Evolutionary conservation across 2,329 filamentous ascomycete species (phyloP).

Genomic region (Colletotrichum endophyticum): DNA sequence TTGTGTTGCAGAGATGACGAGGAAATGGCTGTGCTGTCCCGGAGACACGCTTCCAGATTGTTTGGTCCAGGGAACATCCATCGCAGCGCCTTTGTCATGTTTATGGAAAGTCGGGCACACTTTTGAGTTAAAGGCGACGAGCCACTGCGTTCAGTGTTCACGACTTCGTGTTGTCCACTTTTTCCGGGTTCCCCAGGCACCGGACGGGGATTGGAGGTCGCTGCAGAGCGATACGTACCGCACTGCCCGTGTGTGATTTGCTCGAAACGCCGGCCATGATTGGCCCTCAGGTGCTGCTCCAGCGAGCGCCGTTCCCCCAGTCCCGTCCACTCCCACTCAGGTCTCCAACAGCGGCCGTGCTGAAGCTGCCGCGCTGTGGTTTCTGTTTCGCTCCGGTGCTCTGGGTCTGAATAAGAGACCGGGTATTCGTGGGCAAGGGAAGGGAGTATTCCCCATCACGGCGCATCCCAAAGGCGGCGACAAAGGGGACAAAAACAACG

Average conservation of each 20-base stretch:
- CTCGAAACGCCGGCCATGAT: conserved; percentile 7
- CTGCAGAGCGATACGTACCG: neutral
- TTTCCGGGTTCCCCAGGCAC: conserved; percentile 18
- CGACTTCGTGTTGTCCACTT: conserved; percentile 3
- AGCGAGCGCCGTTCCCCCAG: neutral
- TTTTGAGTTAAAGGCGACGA: neutral
- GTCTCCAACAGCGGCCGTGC: neutral
- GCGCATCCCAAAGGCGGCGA: neutral
- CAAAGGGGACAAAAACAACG: neutral
- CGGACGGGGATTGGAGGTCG: neutral
- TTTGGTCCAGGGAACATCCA: conserved; percentile 4
- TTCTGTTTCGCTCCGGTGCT: neutral
- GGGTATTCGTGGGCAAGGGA: neutral
- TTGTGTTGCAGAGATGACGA: neutral
- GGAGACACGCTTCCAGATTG: conserved; percentile 4
- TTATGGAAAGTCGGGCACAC: neutral
- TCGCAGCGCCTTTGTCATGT: neutral
- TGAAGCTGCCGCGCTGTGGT: neutral
- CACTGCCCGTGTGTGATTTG: neutral
- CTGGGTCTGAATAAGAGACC: neutral
- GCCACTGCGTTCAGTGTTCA: conserved; percentile 9
- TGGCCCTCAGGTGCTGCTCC: neutral
- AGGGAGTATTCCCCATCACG: neutral
- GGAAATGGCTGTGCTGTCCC: neutral
- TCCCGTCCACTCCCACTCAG: neutral